Evolutionary conservation across 345 rosid genomes (phyloP), one percentile per base, ranked within the genome.

Genomic region (Brassica napus): DNA sequence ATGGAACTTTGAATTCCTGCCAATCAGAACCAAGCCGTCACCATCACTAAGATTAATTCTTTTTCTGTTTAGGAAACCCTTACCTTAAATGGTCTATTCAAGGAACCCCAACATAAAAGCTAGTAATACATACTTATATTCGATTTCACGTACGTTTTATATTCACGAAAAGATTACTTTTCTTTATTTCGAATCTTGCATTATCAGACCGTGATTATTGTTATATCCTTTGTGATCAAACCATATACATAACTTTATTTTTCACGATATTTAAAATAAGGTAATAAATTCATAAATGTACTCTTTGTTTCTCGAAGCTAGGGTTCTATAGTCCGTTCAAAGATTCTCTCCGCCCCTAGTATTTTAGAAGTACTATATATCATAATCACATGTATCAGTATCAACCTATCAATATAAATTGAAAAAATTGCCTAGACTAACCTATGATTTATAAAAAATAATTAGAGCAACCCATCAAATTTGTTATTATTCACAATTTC

Each of bases 1-100:
- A 63, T 34, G 44, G 73, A 47, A 68, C 82, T 69, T 75, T 76
- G 28, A 71, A 70, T 71, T 63, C 55, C 57, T 65, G 4, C 76
- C 80, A 64, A 9, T 71, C 58, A 58, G 39, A 79, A 59, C 10
- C 2, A 39, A 71, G 26, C 24, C 24, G 73, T 81, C 77, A 71
- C 68, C 64, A 81, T 75, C 77, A 73, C 70, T 68, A 49, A 37
- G 60, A 49, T 54, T 35, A 54, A 11, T 65, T 26, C 71, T 81
- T 76, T 81, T 71, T 70, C 73, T 0, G 14, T 76, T 81, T 71
- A 76, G 83, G 83, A 81, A 81, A 71, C 77, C 64, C 34, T 58
- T 64, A 47, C 83, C 80, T 21, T 26, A 81, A 71, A 58, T 81
- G 76, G 57, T 70, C 76, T 58, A 30, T 76, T 49, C 35, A 55